These are phyloP conservation scores for Fusarium pseudoanthophilum DNA, from an alignment of 2,329 filamentous ascomycete species.

Conservation along the genomic window DNA sequence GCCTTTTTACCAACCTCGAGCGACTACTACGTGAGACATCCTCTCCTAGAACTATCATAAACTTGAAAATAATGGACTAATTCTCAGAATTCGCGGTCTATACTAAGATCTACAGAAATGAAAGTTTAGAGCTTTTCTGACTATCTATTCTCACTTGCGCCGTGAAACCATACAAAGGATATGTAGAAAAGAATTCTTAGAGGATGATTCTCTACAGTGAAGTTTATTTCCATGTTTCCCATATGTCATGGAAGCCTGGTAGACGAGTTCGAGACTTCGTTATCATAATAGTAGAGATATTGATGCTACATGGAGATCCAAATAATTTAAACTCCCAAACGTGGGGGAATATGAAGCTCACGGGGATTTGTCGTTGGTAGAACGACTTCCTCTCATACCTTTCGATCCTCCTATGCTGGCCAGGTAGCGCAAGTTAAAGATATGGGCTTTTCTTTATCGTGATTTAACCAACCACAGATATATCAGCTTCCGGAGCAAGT, in stretches of 20 bases:
- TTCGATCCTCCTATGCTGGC: fast-evolving
- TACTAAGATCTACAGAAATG: neutral
- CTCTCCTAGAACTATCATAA: neutral
- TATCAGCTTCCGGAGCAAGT: neutral
- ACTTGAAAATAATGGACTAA: too few relatives aligned
- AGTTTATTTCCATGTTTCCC: neutral
- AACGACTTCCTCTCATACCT: neutral
- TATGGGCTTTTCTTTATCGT: neutral
- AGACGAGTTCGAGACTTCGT: neutral
- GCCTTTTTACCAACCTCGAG: neutral
- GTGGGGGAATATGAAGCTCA: too few relatives aligned
- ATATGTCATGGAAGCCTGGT: neutral
- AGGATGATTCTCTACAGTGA: neutral
- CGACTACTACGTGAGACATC: neutral
- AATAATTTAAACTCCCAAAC: neutral
- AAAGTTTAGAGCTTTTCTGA: neutral
- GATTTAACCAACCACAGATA: neutral
- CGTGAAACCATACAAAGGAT: neutral
- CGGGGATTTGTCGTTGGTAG: neutral
- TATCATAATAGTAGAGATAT: too few relatives aligned
- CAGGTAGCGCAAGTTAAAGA: neutral
- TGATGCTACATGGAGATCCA: neutral
- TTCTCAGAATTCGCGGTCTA: neutral
- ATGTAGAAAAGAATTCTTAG: neutral
- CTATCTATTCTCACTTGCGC: neutral